A percentile compares a stretch with the other conserved stretches of the same genome.
phyloP scores from a whole-genome alignment of 495 filamentous ascomycete genomes.

The Talaromyces nanjingensis region DNA sequence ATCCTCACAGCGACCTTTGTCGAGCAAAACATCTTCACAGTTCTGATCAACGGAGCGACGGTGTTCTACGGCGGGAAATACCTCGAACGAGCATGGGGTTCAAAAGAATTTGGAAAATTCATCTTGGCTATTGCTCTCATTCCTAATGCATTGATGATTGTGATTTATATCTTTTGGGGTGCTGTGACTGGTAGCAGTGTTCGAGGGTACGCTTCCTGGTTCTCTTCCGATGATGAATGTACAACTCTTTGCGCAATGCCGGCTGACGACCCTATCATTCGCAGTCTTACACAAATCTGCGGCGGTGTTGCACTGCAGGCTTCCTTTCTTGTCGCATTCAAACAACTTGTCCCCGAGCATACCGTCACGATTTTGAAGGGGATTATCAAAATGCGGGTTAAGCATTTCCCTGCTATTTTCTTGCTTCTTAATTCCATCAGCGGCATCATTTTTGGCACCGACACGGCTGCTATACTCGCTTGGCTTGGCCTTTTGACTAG shows the following conservation, averaged over 20 bases:
- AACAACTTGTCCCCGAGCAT: constrained; percentile 95
- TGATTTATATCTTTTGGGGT: constrained; percentile 64
- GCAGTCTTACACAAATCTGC: constrained; percentile 69
- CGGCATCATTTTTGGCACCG: constrained; percentile 74
- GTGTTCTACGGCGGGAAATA: constrained; percentile 93
- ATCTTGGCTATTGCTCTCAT: constrained; percentile 68
- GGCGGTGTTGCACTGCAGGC: constrained; percentile 86
- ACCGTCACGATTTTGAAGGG: constrained; percentile 91
- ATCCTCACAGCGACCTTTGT: constrained; percentile 81
- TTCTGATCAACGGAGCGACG: constrained; percentile 70
- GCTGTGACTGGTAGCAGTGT: constrained; percentile 58
- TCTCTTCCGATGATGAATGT: constrained; percentile 15
- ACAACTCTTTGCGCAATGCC: constrained; percentile 22
- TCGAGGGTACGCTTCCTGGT: constrained; percentile 54
- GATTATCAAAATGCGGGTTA: constrained; percentile 82
- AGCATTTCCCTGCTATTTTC: constrained; percentile 89
- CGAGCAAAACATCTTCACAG: constrained; percentile 87
- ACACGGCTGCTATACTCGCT: constrained; percentile 73
- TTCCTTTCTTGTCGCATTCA: constrained; percentile 94
- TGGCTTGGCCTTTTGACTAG: constrained; percentile 77
- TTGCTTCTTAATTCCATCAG: constrained; percentile 70
- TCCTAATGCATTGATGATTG: constrained; percentile 70
- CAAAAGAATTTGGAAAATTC: constrained; percentile 89
- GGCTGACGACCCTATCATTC: constrained; percentile 16
- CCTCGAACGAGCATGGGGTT: constrained; percentile 92